Base-by-base conservation (phyloP, 1,139 yeast species). In the Saccharomyces pastorianus region DNA sequence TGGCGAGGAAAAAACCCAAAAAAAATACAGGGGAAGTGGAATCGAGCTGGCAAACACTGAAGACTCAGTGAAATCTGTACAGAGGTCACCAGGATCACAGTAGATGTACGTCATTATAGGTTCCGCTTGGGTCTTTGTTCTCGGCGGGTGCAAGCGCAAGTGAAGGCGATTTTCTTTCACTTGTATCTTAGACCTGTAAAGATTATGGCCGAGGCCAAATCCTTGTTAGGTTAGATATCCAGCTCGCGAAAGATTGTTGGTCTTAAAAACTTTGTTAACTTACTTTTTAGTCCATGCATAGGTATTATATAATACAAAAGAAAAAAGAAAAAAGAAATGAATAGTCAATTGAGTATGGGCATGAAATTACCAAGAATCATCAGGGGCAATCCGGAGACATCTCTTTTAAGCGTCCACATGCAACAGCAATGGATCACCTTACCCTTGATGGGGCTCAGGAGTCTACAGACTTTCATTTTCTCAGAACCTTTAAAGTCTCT, bases 321-420 rank as follows among this genome's bases (percentile, higher is more conserved):
- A n/a, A 6, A 38, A 14, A 20, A 38, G 5, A 11, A 20, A 17
- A 38, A 6, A 20, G 1, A 17, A 38, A 6, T 11, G 1, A 14
- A 23, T 4, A 23, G 8, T 38, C n/a, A 38, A 38, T 38, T 38
- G 44, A 38, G 44, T 17, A 38, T 54, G 26, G 97, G 96, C 63
- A 91, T 73, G 67, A 91, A 93, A 65, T 89, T 93, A 28, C 97
- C 98, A 46, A 93, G 81, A 47, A 93, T 86, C 96, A 91, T 91
- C 91, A 93, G 86, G 14, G 99, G 99, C 54, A 93, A 81, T 57
- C 95, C 97, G 71, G 93, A 93, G 32, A 91, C 85, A 69, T 93
- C 98, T 62, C 97, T 76, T 65, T 90, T 90, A 52, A 93, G 74
- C 0, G 98, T 93, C 95, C 96, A 88, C 65, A 88, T 84, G 64